These are phyloP conservation scores for Lactuca sativa DNA, from an alignment of 129 eudicot genomes.

Conservation along the genomic window DNA sequence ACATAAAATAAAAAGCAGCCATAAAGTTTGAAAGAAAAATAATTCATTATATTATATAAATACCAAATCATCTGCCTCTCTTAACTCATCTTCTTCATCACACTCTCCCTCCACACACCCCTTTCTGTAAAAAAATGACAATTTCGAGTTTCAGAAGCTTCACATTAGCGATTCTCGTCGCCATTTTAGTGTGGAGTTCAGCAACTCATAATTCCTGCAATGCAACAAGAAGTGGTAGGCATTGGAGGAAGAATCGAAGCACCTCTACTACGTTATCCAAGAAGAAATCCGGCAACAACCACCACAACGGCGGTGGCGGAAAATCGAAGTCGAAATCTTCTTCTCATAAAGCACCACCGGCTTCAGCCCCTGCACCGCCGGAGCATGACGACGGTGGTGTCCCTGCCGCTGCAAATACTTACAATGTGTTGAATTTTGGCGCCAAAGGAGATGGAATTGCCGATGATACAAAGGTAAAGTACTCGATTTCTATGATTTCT, in stretches of 20 bases:
- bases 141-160: conserved; percentile 39
- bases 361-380: conserved; percentile 34
- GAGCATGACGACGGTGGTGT: conserved; percentile 16
- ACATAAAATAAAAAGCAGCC: neutral
- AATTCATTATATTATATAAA: conserved; percentile 37
- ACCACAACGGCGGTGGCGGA: conserved; percentile 30
- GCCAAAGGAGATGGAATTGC: conserved; percentile 73
- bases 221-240: conserved; percentile 48
- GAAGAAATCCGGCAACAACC: conserved; percentile 55
- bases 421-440: conserved; percentile 66
- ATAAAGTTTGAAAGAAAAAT: neutral
- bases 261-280: conserved; percentile 29
- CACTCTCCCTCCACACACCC: conserved; percentile 8
- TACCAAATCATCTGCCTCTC: conserved; percentile 32
- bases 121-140: conserved; percentile 29
- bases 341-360: conserved; percentile 44
- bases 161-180: conserved; percentile 43
- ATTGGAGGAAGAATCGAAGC: conserved; percentile 45
- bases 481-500: conserved; percentile 1
- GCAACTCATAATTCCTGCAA: conserved; percentile 45
- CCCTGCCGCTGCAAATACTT: conserved; percentile 25
- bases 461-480: conserved; percentile 73
- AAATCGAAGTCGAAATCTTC: conserved; percentile 39
- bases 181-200: conserved; percentile 48
- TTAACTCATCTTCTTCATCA: conserved; percentile 27